phyloP scores from a whole-genome alignment of 1,139 yeast genomes.

The Hyphopichia buzzinii region DNA sequence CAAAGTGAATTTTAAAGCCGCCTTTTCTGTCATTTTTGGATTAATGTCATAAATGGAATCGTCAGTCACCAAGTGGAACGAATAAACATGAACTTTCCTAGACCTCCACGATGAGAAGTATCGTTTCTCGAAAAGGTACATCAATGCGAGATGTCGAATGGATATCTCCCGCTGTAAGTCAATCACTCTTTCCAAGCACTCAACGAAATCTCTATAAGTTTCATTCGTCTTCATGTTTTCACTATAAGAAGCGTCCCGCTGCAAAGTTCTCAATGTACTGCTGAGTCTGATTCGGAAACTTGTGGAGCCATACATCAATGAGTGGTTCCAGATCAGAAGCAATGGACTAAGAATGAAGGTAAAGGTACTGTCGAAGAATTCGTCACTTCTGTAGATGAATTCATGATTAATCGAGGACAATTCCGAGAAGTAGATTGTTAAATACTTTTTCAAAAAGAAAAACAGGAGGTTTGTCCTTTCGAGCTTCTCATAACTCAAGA shows the following conservation, averaged over 20 bases:
- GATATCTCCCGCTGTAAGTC: neutral
- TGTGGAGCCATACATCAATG: constrained; percentile 1
- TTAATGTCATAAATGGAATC: constrained; percentile 1
- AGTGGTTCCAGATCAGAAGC: neutral
- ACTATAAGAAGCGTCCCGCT: neutral
- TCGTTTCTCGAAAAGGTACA: neutral
- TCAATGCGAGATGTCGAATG: neutral
- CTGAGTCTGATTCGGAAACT: constrained; percentile 2
- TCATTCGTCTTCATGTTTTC: constrained; percentile 1
- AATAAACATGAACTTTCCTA: constrained; percentile 2
- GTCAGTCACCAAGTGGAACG: constrained; percentile 1
- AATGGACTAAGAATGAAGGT: constrained; percentile 9
- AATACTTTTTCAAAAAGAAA: constrained; percentile 23
- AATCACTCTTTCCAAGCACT: neutral
- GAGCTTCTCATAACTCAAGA: constrained; percentile 24
- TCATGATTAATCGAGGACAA: constrained; percentile 11
- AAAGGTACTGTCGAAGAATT: constrained; percentile 10
- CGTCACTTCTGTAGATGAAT: constrained; percentile 7
- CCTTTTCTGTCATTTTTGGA: constrained; percentile 2
- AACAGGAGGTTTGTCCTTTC: constrained; percentile 17
- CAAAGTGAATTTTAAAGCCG: neutral
- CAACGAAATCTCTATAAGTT: neutral
- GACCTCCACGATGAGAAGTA: constrained; percentile 2
- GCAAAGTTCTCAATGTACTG: constrained; percentile 1
- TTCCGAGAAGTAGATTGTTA: constrained; percentile 18